Base-by-base conservation (phyloP, 2,329 filamentous ascomycete species). In the Davidsoniella virescens region DNA sequence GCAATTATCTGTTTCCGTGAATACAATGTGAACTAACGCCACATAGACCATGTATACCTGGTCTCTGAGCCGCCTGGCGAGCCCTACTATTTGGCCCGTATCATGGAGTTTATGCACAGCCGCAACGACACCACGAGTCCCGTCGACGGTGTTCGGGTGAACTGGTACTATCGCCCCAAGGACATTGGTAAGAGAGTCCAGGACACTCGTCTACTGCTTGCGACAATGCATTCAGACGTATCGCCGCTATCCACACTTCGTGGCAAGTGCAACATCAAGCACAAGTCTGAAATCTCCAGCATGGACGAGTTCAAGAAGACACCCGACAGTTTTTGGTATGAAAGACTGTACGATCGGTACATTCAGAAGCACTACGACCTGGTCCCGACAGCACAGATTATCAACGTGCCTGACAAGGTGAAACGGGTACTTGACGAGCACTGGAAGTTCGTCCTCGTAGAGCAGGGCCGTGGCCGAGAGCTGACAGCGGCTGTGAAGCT, bases 361-460 rank as follows among this genome's bases (percentile, higher is more conserved):
- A 96, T 98, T 56, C 87, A 94, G 62, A 88, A 94, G 55, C 88
- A 90, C 65, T 96, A 96, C 72, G 92, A 98, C 60, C 84, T 95
- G 50, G 90, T 98, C 54, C 90, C 92, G 1, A 94, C 88, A 12
- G 78, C 75, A 54, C 80, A 84, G 60, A 92, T 98, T 60, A 90
- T 96, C 69, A 98, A 98, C 62, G 92, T 98, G 44, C 92, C 92
- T 4, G 82, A 83, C 57, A 86, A 84, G 61, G 90, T 98, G 61
- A 96, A 96, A 66, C 93, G 86, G 65, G 88, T 94, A 51, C 74
- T 98, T 44, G 86, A 96, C 64, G 86, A 95, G 67, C 80, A 88
- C 61, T 98, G 92, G 92, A 93, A 85, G 66, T 96, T 84, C 67
- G 86, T 98, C 56, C 75, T 95, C 58, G 86, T 96, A 55, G 92